These are phyloP conservation scores for Taiozyma sp. DNA, from an alignment of 1,139 yeast genomes.

Conservation along the genomic window DNA sequence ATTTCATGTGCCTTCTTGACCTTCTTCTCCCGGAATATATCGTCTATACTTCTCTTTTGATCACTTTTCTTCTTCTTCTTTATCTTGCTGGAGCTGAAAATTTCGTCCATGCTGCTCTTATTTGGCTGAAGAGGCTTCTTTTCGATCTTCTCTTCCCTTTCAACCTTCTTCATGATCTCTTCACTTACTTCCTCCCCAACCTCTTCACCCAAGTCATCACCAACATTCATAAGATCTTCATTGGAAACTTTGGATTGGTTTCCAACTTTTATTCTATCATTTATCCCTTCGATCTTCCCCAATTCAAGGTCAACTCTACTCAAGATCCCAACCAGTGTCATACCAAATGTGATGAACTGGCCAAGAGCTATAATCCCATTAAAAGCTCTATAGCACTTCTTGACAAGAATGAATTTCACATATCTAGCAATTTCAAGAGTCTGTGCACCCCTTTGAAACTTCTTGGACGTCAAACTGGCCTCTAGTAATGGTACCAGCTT, in stretches of 20 bases:
- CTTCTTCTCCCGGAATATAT: slow-evolving; percentile 5
- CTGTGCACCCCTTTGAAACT: slow-evolving; percentile 7
- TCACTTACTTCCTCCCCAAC: slow-evolving; percentile 10
- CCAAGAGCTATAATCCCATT: slow-evolving; percentile 70
- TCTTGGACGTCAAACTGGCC: slow-evolving; percentile 3
- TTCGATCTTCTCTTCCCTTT: neutral
- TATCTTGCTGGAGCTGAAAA: neutral
- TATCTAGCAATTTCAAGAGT: slow-evolving; percentile 29
- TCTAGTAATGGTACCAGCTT: slow-evolving; percentile 30
- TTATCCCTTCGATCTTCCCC: slow-evolving; percentile 12
- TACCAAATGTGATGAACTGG: slow-evolving; percentile 72
- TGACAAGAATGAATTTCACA: slow-evolving; percentile 38
- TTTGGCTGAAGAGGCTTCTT: neutral
- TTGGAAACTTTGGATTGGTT: neutral
- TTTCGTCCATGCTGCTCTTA: neutral
- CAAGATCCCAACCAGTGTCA: slow-evolving; percentile 57
- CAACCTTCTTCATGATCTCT: neutral
- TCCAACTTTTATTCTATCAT: slow-evolving; percentile 3
- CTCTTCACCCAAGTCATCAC: slow-evolving; percentile 7
- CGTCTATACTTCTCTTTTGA: slow-evolving; percentile 1
- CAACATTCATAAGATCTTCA: slow-evolving; percentile 6
- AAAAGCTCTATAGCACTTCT: slow-evolving; percentile 54
- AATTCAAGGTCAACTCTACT: slow-evolving; percentile 39
- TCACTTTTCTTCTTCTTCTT: neutral
- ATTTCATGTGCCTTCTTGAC: slow-evolving; percentile 11